A percentile compares a stretch with the other conserved stretches of the same genome.
These are phyloP conservation scores for Penstemon barbatus DNA, from an alignment of 257 asterid species.

Conservation along the genomic window DNA sequence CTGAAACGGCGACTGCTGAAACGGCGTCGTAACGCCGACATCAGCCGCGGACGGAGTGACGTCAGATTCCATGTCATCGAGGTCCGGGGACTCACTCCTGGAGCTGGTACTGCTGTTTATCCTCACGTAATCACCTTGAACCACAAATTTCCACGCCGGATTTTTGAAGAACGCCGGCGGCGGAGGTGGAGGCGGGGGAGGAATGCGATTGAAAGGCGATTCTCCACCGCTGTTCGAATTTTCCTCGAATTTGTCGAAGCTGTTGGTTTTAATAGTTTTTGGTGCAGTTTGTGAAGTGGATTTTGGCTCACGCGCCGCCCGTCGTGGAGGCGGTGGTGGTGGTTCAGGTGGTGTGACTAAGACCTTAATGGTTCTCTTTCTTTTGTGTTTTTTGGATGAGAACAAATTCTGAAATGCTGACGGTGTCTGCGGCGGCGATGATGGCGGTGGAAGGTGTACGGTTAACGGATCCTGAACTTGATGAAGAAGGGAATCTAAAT, in stretches of 20 bases:
- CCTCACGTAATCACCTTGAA: slow-evolving; percentile 83
- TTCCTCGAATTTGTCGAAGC: slow-evolving; percentile 45
- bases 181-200: slow-evolving; percentile 88
- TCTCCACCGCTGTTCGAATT: slow-evolving; percentile 63
- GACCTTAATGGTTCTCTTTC: slow-evolving; percentile 53
- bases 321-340: slow-evolving; percentile 34
- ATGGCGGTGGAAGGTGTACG: slow-evolving; percentile 39
- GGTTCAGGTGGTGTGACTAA: slow-evolving; percentile 29
- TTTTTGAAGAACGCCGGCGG: slow-evolving; percentile 63
- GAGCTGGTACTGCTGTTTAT: slow-evolving; percentile 65
- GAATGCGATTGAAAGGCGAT: slow-evolving; percentile 57
- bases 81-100: slow-evolving; percentile 73
- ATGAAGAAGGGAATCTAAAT: slow-evolving; percentile 63
- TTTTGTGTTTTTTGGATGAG: slow-evolving; percentile 58
- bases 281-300: slow-evolving; percentile 33
- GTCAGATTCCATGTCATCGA: slow-evolving; percentile 61
- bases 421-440: slow-evolving; percentile 59
- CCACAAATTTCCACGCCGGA: slow-evolving; percentile 76
- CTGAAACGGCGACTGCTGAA: slow-evolving; percentile 46
- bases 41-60: slow-evolving; percentile 49
- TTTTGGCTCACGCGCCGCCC: slow-evolving; percentile 33
- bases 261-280: slow-evolving; percentile 30
- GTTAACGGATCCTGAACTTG: slow-evolving; percentile 48
- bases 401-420: slow-evolving; percentile 61
- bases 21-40: slow-evolving; percentile 37